Base-by-base conservation (phyloP, 1,284 basidiomycete genomes). In the Amylostereum areolatum region DNA sequence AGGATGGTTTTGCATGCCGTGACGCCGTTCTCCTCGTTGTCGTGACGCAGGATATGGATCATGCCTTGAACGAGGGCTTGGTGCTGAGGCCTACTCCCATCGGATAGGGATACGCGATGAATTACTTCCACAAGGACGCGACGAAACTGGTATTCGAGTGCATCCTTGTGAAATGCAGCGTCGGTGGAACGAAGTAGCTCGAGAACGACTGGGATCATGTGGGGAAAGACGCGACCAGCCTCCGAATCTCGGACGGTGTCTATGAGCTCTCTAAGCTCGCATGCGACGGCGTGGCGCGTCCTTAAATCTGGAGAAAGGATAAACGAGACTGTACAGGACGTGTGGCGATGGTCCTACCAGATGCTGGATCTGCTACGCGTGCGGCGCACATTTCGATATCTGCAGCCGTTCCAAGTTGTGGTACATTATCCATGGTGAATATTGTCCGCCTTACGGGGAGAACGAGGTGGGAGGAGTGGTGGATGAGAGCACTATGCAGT, bases 11-110 rank as follows among this genome's bases (percentile, higher is more conserved):
- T 99, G 77, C 96, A 92, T 49, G 88, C 92, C 2, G 88, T 78
- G 31, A 89, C 80, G 2, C 90, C 97, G 62, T 95, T 97, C 62
- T 99, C 97, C 69, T 99, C 97, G 63, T 97, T 98, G 72, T 99
- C 97, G 55, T 83, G 75, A 44, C 89, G 86, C 39, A 99, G 75
- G 39, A 95, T 74, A 56, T 89, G 77, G 47, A 98, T 77, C 79
- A 97, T 78, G 43, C 80, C 80, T 44, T 77, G 77, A 66, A 92
- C 88, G 44, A 98, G 80, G 12, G 78, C 67, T 30, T 79, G 71
- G 28, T 84, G 79, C 57, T 91, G 85, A 36, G 81, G 75, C 40
- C 89, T 80, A 43, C 94, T 75, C 7, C 81, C 74, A 52, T 99
- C 96, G 46, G 83, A 82, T 48, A 85, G 80, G 1, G 94, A 93